These are phyloP conservation scores for Leonotis leonurus DNA, from an alignment of 257 asterid genomes.

Conservation along the genomic window DNA sequence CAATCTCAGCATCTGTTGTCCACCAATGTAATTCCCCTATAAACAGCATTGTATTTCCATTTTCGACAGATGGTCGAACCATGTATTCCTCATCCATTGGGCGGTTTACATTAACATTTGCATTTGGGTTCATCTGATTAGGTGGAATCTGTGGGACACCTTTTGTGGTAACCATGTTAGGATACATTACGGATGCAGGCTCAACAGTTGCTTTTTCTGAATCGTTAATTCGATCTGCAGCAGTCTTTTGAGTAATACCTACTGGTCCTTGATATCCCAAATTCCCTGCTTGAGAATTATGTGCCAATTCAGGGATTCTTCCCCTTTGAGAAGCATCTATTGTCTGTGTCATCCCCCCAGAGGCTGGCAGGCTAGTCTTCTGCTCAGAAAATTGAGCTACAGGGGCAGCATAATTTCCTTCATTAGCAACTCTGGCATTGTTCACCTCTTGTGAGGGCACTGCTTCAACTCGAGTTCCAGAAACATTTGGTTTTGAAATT, in stretches of 20 bases:
- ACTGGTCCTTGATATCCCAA: conserved; percentile 50
- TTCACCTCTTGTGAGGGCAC: conserved; percentile 32
- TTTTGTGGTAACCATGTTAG: conserved; percentile 43
- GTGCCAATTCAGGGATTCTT: conserved; percentile 32
- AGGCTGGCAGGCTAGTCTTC: conserved; percentile 29
- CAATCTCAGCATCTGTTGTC: conserved; percentile 95
- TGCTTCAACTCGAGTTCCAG: conserved; percentile 35
- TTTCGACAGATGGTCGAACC: conserved; percentile 46
- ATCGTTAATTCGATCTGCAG: conserved; percentile 29
- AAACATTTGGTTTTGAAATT: conserved; percentile 33
- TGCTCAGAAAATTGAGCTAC: conserved; percentile 44
- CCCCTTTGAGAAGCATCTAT: conserved; percentile 38
- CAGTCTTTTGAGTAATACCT: conserved; percentile 29
- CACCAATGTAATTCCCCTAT: conserved; percentile 98
- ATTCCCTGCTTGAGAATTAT: conserved; percentile 42
- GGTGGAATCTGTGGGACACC: conserved; percentile 36
- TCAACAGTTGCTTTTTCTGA: conserved; percentile 39
- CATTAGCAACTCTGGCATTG: conserved; percentile 36
- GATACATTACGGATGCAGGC: conserved; percentile 30
- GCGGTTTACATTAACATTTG: conserved; percentile 30
- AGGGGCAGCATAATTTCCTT: conserved; percentile 31
- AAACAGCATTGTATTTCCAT: conserved; percentile 68
- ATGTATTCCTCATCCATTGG: conserved; percentile 45
- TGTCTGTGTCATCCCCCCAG: conserved; percentile 27
- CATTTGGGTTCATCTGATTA: conserved; percentile 31